These are phyloP conservation scores for Aspergillus floridensis DNA, from an alignment of 2,329 filamentous ascomycete species.

Conservation along the genomic window DNA sequence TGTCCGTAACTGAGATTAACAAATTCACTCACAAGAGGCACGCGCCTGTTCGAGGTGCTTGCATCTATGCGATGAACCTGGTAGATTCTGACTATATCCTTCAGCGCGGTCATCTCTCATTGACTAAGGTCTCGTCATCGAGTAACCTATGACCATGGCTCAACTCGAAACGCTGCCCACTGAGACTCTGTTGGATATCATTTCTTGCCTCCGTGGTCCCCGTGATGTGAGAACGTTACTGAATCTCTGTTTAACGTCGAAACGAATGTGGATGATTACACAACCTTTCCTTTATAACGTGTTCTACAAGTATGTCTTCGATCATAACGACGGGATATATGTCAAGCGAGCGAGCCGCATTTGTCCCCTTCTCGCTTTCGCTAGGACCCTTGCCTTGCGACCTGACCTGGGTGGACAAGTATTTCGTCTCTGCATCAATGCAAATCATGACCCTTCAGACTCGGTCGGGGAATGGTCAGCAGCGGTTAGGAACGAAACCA, in stretches of 20 bases:
- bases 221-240: background rate
- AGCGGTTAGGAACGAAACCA: background rate
- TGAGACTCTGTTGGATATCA: background rate
- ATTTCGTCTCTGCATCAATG: background rate
- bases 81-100: background rate
- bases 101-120: background rate
- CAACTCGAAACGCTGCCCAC: background rate
- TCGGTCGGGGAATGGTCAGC: background rate
- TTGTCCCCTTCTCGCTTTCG: conserved; percentile 4
- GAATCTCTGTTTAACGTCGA: background rate
- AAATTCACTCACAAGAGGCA: background rate
- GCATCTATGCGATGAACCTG: background rate
- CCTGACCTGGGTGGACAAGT: conserved; percentile 7
- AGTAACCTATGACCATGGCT: background rate
- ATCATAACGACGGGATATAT: background rate
- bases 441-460: background rate
- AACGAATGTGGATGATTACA: background rate
- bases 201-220: background rate
- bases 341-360: background rate
- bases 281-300: conserved; percentile 5
- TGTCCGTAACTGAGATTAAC: background rate
- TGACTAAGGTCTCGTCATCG: background rate
- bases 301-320: background rate
- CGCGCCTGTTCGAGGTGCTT: background rate
- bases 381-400: conserved; percentile 1